Conservation (phyloP, 2,329 filamentous ascomycete species). For the Furcasterigmium sp. region DNA sequence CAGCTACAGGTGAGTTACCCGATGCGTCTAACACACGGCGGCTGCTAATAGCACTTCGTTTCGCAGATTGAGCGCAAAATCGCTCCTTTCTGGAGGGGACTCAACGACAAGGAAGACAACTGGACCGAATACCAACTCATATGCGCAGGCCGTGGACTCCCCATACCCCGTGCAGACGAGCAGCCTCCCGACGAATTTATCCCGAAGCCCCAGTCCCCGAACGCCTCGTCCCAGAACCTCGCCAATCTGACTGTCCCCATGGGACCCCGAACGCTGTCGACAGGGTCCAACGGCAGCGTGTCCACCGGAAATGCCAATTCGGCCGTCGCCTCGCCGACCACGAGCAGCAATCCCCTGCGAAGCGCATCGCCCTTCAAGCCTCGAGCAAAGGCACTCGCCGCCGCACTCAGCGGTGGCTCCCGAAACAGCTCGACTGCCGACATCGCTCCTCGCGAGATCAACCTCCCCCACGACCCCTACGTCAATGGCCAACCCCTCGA, state of each 20-base stretch:
- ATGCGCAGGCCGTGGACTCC: slow-evolving; percentile 77
- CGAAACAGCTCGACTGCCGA: slow-evolving; percentile 70
- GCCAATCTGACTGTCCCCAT: slow-evolving; percentile 77
- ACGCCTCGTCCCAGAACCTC: slow-evolving; percentile 54
- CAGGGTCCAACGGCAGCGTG: slow-evolving; percentile 64
- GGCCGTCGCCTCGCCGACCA: slow-evolving; percentile 50
- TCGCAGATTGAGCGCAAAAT: slow-evolving; percentile 84
- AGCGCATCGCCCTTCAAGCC: slow-evolving; percentile 66
- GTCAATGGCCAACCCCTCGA: slow-evolving; percentile 94
- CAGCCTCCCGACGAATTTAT: slow-evolving; percentile 65
- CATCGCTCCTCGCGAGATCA: slow-evolving; percentile 69
- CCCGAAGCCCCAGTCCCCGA: slow-evolving; percentile 41
- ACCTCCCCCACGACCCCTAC: slow-evolving; percentile 74
- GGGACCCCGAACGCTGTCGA: slow-evolving; percentile 68
- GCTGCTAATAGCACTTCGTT: slow-evolving; percentile 9
- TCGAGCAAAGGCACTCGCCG: slow-evolving; percentile 83
- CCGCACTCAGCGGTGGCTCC: slow-evolving; percentile 68
- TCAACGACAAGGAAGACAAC: slow-evolving; percentile 80
- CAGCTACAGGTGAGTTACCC: slow-evolving; percentile 70
- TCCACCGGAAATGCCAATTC: slow-evolving; percentile 53
- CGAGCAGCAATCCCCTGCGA: slow-evolving; percentile 28
- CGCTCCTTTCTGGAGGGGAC: slow-evolving; percentile 91
- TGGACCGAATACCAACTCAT: slow-evolving; percentile 97
- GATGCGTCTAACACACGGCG: too few species aligned
- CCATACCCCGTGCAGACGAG: slow-evolving; percentile 79